Percentiles rank a stretch among this genome's conserved stretches.
Conservation (phyloP, 768 basidiomycete genomes). For the Amanita rimosa region DNA sequence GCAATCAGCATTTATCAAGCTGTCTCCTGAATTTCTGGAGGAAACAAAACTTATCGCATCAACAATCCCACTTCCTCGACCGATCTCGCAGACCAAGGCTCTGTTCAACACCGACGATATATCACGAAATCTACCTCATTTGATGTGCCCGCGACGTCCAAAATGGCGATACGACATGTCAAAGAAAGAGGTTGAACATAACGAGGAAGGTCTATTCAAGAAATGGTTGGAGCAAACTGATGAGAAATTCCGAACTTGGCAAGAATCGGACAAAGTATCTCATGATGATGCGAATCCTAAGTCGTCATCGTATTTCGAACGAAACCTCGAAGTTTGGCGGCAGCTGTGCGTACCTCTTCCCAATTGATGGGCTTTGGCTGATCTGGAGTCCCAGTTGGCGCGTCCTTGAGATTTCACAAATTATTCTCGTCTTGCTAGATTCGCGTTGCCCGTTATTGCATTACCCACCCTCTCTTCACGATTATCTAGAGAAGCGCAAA, state of each 20-base stretch:
- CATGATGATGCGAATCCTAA: conserved; percentile 18
- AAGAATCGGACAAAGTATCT: conserved; percentile 11
- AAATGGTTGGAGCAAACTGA: conserved; percentile 72
- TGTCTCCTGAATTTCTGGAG: conserved; percentile 50
- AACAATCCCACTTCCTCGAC: conserved; percentile 39
- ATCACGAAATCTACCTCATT: conserved; percentile 10
- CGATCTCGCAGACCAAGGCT: conserved; percentile 32
- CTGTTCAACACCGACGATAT: conserved; percentile 20
- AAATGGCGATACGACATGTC: conserved; percentile 83
- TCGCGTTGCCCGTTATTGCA: conserved; percentile 84
- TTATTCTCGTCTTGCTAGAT: conserved; percentile 81
- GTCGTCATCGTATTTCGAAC: conserved; percentile 75
- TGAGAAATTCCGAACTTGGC: conserved; percentile 41
- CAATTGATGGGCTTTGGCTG: conserved; percentile 7
- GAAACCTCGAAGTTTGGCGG: conserved; percentile 91
- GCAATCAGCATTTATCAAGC: conserved; percentile 60
- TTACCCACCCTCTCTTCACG: conserved; percentile 66
- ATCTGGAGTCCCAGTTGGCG: conserved; percentile 56
- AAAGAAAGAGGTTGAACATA: conserved; percentile 82
- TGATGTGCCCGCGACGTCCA: conserved; percentile 58
- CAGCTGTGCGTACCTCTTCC: conserved; percentile 53
- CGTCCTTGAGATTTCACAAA: conserved; percentile 83
- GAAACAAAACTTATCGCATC: conserved; percentile 46
- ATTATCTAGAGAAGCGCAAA: conserved; percentile 44
- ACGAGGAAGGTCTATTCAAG: conserved; percentile 76